Percentiles rank a stretch among this genome's conserved stretches.
Evolutionary conservation across 192 early-diverging fungal species (phyloP).

Genomic region (Linnemannia hyalina): DNA sequence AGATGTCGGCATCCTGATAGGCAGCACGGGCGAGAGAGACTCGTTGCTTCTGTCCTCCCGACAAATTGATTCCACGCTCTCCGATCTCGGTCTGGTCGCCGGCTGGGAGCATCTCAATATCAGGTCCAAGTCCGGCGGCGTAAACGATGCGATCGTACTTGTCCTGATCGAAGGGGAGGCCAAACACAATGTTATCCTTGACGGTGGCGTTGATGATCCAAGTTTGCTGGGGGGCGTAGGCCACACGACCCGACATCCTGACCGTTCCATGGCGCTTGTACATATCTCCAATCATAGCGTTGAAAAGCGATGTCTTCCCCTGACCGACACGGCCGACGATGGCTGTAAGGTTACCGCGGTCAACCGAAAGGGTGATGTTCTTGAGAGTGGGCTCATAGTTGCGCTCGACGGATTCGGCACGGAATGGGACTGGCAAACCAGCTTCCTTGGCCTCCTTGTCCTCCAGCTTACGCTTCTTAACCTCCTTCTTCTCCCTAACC

Average conservation of each 20-base stretch:
- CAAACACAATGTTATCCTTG: constrained; percentile 92
- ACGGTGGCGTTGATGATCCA: constrained; percentile 97
- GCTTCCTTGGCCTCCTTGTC: constrained; percentile 22
- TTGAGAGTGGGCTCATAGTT: constrained; percentile 29
- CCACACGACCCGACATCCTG: constrained; percentile 68
- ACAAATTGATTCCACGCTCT: constrained; percentile 85
- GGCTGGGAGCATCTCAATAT: constrained; percentile 82
- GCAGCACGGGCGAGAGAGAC: constrained; percentile 86
- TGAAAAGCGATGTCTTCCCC: constrained; percentile 64
- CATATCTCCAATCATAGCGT: constrained; percentile 87
- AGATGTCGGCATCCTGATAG: constrained; percentile 82
- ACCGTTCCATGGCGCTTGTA: constrained; percentile 73
- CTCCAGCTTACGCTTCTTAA: constrained; percentile 16
- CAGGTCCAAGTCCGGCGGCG: constrained; percentile 84
- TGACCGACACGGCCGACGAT: constrained; percentile 51
- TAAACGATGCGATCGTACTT: constrained; percentile 78
- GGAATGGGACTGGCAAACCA: constrained; percentile 1
- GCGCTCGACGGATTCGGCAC: neutral
- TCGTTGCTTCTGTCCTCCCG: constrained; percentile 91
- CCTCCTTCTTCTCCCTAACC: constrained; percentile 20
- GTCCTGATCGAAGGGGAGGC: constrained; percentile 71
- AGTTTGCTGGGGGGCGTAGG: constrained; percentile 72
- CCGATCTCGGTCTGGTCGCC: constrained; percentile 94
- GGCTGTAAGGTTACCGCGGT: constrained; percentile 27
- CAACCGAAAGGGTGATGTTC: constrained; percentile 39